Evolutionary conservation across 176 grass and related monocot species (phyloP), one percentile per base, ranked within the genome.

Genomic region (Oryza coarctata): DNA sequence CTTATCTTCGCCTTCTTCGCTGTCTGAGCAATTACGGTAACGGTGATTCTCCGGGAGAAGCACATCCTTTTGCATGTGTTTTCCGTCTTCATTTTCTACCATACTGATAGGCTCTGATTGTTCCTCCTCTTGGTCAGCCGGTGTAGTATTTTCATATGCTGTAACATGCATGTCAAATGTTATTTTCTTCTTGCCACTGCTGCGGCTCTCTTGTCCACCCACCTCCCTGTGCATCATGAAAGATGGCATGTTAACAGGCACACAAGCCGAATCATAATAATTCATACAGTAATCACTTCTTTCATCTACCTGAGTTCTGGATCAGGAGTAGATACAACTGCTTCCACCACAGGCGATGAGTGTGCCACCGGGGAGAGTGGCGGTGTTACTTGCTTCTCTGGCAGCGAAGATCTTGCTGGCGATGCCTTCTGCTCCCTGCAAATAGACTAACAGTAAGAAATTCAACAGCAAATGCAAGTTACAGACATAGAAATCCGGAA

Each of bases 151-250:
- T 83, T 93, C 93, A 38, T 95, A 92, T 62, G 85, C 85, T 31
- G 63, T 91, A 29, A 93, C 80, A 75, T 99, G 91, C 79, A 99
- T 79, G 85, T 99, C 77, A 3, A 99, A 99, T 3, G 85, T 93
- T 35, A 95, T 93, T 86, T 90, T 99, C 87, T 99, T 95, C 86
- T 83, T 91, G 71, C 76, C 82, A 76, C 87, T 80, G 52, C 66
- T 75, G 34, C 9, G 30, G 78, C 69, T 95, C 27, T 74, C 89
- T 78, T 90, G 70, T n/a, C 90, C 87, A 30, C 66, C 36, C 60
- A 29, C 76, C 47, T 89, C 87, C 84, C 96, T 98, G 74, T 74
- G 74, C 60, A 90, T 28, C 20, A 64, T 66, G 77, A 85, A 68
- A 63, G 36, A 61, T 58, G 17, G 2, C 49, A 63, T 67, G 12